Conservation (phyloP, 345 rosid species). For the Citrus glauca region DNA sequence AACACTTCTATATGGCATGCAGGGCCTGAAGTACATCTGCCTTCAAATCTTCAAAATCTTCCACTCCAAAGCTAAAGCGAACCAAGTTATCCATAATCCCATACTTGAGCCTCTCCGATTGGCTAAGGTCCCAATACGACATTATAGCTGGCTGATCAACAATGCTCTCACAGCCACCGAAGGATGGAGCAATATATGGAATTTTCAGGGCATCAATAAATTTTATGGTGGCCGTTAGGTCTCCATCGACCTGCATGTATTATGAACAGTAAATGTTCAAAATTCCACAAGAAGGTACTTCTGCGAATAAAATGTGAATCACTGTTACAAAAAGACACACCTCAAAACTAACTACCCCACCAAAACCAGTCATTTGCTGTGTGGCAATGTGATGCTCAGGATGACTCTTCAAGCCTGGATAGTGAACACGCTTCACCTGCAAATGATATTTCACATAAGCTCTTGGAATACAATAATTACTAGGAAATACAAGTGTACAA, state of each 20-base stretch:
- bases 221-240: conserved; percentile 58
- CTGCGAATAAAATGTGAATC: too few relatives aligned
- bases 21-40: conserved; percentile 89
- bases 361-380: conserved; percentile 95
- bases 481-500: neutral
- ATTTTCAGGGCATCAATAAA: conserved; percentile 87
- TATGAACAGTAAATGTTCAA: neutral
- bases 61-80: conserved; percentile 92
- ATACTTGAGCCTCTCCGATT: conserved; percentile 62
- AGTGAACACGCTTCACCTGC: conserved; percentile 85
- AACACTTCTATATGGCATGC: conserved; percentile 38
- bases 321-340: conserved; percentile 21
- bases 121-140: conserved; percentile 98
- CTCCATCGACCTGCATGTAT: conserved; percentile 69
- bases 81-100: conserved; percentile 91
- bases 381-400: conserved; percentile 91
- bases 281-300: neutral
- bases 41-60: conserved; percentile 88
- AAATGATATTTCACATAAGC: conserved; percentile 7
- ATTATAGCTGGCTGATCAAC: conserved; percentile 98
- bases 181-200: conserved; percentile 97
- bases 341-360: conserved; percentile 99
- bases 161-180: conserved; percentile 97
- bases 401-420: conserved; percentile 93
- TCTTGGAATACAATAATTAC: neutral